Percentiles rank a stretch among this genome's conserved stretches.
phyloP scores from a whole-genome alignment of 805 yeast genomes.

The Saccharomycopsis babjevae region DNA sequence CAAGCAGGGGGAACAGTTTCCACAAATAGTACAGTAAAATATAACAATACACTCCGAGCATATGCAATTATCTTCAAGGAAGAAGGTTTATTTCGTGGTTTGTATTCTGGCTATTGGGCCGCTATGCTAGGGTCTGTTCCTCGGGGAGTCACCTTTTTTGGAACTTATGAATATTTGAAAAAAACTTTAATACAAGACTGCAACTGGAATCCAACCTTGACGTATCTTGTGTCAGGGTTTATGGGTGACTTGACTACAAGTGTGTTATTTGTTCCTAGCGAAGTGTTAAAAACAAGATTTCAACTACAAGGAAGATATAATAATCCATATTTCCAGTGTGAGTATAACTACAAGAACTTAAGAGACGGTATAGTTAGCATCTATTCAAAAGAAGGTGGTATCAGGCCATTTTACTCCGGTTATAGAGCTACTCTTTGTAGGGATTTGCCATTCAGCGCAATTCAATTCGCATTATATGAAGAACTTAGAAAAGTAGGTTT shows the following conservation, averaged over 20 bases:
- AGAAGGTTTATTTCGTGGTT: conserved; percentile 77
- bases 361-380: conserved; percentile 62
- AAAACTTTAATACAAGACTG: conserved; percentile 54
- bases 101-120: conserved; percentile 87
- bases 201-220: conserved; percentile 61
- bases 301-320: conserved; percentile 87
- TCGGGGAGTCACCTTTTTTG: conserved; percentile 84
- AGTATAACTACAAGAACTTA: conserved; percentile 74
- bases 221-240: conserved; percentile 79
- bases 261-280: conserved; percentile 87
- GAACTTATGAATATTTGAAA: conserved; percentile 78
- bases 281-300: conserved; percentile 83
- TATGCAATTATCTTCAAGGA: conserved; percentile 60
- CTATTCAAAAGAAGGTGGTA: conserved; percentile 61
- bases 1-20: conserved; percentile 44
- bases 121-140: conserved; percentile 91
- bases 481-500: conserved; percentile 57
- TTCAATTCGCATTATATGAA: conserved; percentile 94
- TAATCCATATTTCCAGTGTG: conserved; percentile 67
- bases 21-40: conserved; percentile 57
- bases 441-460: conserved; percentile 91
- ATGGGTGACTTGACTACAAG: conserved; percentile 86
- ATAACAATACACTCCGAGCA: conserved; percentile 66
- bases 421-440: conserved; percentile 89
- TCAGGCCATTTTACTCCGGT: conserved; percentile 70